phyloP scores from a whole-genome alignment of 108 stramenopile species.

The Bacterosira constricta region DNA sequence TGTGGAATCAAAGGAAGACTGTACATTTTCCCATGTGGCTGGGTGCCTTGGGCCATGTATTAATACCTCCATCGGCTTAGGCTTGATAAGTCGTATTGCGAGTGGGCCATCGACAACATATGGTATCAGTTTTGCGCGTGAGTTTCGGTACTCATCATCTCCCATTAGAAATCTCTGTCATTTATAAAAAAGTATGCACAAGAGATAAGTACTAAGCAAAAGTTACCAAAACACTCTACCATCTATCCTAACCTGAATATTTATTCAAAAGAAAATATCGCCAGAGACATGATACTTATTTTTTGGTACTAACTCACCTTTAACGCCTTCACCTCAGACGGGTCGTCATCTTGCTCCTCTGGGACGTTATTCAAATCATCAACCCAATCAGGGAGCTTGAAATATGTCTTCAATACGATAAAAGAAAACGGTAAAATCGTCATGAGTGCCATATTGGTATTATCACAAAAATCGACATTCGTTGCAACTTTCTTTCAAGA shows the following conservation, averaged over 20 bases:
- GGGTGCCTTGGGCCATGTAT: slow-evolving; percentile 33
- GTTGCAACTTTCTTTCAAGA: not conserved
- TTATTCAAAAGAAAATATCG: not conserved
- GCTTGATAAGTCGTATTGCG: slow-evolving; percentile 52
- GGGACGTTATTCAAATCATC: slow-evolving; percentile 49
- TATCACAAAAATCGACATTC: not conserved
- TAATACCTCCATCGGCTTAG: slow-evolving; percentile 33
- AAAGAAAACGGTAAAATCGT: too few species aligned
- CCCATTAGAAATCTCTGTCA: slow-evolving; percentile 52
- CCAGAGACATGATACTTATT: too few species aligned
- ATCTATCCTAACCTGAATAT: not conserved
- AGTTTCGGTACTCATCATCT: slow-evolving; percentile 44
- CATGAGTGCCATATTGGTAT: not conserved
- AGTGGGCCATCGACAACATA: slow-evolving; percentile 59
- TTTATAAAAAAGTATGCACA: not conserved
- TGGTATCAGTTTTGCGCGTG: slow-evolving; percentile 43
- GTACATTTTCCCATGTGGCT: slow-evolving; percentile 32
- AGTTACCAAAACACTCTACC: not conserved
- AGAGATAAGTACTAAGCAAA: not conserved
- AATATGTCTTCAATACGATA: slow-evolving; percentile 26
- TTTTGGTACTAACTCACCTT: slow-evolving; percentile 54
- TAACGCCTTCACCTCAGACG: slow-evolving; percentile 52
- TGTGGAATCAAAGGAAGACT: slow-evolving; percentile 17
- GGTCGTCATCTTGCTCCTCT: slow-evolving; percentile 48
- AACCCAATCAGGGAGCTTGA: slow-evolving; percentile 63